Evolutionary conservation across 1,139 yeast genomes (phyloP).

Genomic region (Blastobotrys arbuscula): DNA sequence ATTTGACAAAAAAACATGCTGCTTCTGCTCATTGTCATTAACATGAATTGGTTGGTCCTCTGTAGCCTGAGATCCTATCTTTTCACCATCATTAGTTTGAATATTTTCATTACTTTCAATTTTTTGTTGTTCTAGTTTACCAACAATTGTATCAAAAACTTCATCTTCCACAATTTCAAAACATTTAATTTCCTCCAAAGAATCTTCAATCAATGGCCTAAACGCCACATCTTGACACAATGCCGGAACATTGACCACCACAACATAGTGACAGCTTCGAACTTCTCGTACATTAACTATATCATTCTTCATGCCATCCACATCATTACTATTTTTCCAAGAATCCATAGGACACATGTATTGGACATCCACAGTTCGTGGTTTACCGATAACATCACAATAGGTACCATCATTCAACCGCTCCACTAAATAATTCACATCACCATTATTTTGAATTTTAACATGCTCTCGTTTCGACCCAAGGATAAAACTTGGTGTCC

Average conservation of each 20-base stretch:
- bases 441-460: slow-evolving; percentile 21
- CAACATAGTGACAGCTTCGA: slow-evolving; percentile 65
- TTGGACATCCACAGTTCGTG: slow-evolving; percentile 57
- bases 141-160: slow-evolving; percentile 28
- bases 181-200: slow-evolving; percentile 39
- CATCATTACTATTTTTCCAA: not conserved
- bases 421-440: slow-evolving; percentile 35
- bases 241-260: slow-evolving; percentile 52
- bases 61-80: too few relatives aligned
- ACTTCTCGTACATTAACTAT: slow-evolving; percentile 54
- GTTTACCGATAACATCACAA: slow-evolving; percentile 66
- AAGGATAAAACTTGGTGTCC: slow-evolving; percentile 35
- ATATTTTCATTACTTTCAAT: too few relatives aligned
- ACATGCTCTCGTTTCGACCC: slow-evolving; percentile 33
- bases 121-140: too few relatives aligned
- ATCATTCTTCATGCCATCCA: slow-evolving; percentile 21
- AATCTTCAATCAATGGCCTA: slow-evolving; percentile 38
- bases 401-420: slow-evolving; percentile 53
- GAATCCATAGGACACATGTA: slow-evolving; percentile 56
- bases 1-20: too few relatives aligned
- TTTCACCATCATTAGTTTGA: too few relatives aligned
- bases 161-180: not conserved
- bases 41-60: too few relatives aligned
- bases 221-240: slow-evolving; percentile 54
- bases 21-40: too few relatives aligned